These are phyloP conservation scores for Solanum medicagineum DNA, from an alignment of 257 asterid species.

Conservation along the genomic window DNA sequence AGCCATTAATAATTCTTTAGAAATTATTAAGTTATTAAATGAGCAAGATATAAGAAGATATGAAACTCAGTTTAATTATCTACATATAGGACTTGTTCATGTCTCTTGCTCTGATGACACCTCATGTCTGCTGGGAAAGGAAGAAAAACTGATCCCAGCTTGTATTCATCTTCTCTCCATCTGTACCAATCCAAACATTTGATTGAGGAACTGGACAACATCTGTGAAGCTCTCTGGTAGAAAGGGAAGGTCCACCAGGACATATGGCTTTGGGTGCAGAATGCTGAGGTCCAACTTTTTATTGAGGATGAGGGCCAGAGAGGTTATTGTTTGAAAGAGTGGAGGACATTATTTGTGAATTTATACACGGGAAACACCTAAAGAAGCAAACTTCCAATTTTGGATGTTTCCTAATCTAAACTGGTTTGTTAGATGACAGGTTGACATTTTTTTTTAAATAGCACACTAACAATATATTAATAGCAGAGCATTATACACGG, in stretches of 20 bases:
- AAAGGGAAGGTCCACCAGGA: background rate
- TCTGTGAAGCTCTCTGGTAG: background rate
- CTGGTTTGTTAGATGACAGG: background rate
- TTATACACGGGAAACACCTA: background rate
- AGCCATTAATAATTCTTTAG: no score
- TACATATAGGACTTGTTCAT: no score
- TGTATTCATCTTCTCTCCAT: background rate
- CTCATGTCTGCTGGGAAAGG: background rate
- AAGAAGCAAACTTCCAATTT: background rate
- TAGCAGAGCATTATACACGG: background rate
- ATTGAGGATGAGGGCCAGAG: background rate
- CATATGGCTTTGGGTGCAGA: background rate
- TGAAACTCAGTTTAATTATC: no score
- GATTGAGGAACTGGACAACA: background rate
- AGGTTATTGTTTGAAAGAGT: background rate
- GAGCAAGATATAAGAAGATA: no score
- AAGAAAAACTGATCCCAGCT: background rate
- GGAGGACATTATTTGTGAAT: background rate
- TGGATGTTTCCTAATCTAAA: background rate
- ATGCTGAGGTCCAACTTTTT: background rate
- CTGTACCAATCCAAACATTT: background rate
- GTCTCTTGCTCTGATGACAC: background rate
- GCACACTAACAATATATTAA: background rate
- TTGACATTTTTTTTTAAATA: background rate
- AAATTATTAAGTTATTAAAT: no score